Conservation (phyloP, 352 stramenopile species). For the Pythium aristosporum region DNA sequence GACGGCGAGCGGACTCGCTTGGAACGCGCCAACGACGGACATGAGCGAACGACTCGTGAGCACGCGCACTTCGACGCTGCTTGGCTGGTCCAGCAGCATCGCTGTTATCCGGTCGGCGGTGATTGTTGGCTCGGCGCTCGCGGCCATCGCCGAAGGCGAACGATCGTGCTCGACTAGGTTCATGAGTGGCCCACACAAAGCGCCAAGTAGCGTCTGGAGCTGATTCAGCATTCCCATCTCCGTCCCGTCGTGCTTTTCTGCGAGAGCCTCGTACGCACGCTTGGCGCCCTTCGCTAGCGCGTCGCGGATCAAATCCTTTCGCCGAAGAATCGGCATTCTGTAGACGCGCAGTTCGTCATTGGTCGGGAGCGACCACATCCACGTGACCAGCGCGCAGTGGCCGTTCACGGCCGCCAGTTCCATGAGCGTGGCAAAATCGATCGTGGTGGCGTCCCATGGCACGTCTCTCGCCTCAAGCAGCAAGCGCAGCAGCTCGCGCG, state of each 20-base stretch:
- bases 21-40: not conserved
- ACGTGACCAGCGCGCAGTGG: not conserved
- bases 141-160: too few species aligned
- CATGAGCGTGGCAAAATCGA: not conserved
- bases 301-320: not conserved
- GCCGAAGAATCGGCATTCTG: not conserved
- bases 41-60: constrained; percentile 7
- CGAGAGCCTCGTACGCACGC: not conserved
- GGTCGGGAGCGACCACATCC: not conserved
- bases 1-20: not conserved
- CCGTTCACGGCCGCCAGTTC: not conserved
- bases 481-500: not conserved
- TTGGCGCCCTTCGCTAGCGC: not conserved
- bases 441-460: not conserved
- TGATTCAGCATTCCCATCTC: too few species aligned
- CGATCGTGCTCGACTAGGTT: too few species aligned
- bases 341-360: not conserved
- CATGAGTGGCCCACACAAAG: too few species aligned
- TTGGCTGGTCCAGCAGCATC: too few species aligned
- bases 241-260: not conserved
- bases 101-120: too few species aligned
- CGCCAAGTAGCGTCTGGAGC: too few species aligned
- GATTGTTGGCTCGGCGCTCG: not conserved
- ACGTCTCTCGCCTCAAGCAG: not conserved
- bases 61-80: not conserved